Percentiles rank a stretch among this genome's conserved stretches.
Evolutionary conservation across 495 filamentous ascomycete genomes (phyloP).

Genomic region (Aspergillus baeticus): DNA sequence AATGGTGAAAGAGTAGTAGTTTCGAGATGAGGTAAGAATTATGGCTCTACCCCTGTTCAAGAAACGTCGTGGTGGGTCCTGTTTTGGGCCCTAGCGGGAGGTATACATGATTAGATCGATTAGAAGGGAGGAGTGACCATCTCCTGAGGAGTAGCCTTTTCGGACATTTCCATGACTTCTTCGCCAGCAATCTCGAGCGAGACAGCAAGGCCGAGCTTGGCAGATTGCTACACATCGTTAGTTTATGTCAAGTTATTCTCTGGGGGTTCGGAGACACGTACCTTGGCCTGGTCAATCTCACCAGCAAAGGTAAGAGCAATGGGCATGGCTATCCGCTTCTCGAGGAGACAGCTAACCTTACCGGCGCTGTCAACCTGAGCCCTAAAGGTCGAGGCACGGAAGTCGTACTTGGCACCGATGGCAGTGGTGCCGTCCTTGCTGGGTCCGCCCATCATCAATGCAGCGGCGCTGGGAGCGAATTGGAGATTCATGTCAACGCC

Average conservation of each 20-base stretch:
- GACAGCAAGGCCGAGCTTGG: slow-evolving; percentile 91
- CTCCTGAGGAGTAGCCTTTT: slow-evolving; percentile 54
- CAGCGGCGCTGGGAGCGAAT: slow-evolving; percentile 62
- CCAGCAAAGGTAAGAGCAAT: slow-evolving; percentile 92
- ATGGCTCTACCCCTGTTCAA: slow-evolving; percentile 7
- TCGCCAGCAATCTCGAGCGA: slow-evolving; percentile 88
- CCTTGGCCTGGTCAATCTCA: slow-evolving; percentile 95
- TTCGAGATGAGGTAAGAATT: slow-evolving; percentile 4
- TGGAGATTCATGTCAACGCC: slow-evolving; percentile 93
- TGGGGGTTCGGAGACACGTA: slow-evolving; percentile 45
- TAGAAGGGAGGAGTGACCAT: slow-evolving; percentile 56
- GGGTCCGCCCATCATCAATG: slow-evolving; percentile 66
- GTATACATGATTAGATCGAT: slow-evolving; percentile 11
- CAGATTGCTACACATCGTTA: slow-evolving; percentile 67
- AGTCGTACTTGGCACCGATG: slow-evolving; percentile 97
- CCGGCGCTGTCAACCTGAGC: slow-evolving; percentile 94
- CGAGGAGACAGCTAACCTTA: slow-evolving; percentile 86
- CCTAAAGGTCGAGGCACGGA: slow-evolving; percentile 88
- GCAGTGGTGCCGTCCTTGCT: slow-evolving; percentile 86
- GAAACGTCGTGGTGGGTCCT: not conserved
- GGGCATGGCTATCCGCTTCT: slow-evolving; percentile 90
- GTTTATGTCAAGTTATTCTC: slow-evolving; percentile 7
- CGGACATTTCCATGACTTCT: slow-evolving; percentile 90
- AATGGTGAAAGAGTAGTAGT: slow-evolving; percentile 26
- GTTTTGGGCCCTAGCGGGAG: too few relatives aligned